These are phyloP conservation scores for Ustilago lituana DNA, from an alignment of 1,284 basidiomycete genomes.

Conservation along the genomic window DNA sequence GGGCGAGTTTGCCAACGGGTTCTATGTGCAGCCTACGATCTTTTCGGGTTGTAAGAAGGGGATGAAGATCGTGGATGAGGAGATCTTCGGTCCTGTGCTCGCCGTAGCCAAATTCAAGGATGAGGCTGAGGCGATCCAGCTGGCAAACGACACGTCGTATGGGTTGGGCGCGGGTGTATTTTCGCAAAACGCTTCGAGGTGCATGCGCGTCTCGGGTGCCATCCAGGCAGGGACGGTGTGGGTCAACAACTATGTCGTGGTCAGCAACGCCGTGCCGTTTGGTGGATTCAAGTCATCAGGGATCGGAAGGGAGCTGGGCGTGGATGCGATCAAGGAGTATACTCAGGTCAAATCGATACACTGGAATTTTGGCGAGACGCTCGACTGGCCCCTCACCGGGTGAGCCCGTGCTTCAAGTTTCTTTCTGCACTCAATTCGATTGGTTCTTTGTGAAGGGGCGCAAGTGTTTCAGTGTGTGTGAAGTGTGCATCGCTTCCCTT, in stretches of 20 bases:
- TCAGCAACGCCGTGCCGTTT: slow-evolving; percentile 47
- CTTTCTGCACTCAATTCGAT: neutral
- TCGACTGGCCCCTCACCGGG: slow-evolving; percentile 37
- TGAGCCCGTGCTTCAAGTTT: neutral
- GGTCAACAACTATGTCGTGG: slow-evolving; percentile 72
- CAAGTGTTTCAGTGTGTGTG: too few species aligned
- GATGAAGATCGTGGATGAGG: slow-evolving; percentile 74
- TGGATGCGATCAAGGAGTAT: slow-evolving; percentile 73
- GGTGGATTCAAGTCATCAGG: slow-evolving; percentile 54
- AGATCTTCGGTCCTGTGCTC: slow-evolving; percentile 79
- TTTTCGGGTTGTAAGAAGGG: slow-evolving; percentile 76
- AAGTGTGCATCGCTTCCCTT: too few species aligned
- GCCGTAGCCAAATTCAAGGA: slow-evolving; percentile 70
- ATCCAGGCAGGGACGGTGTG: slow-evolving; percentile 84
- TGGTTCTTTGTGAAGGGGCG: too few species aligned
- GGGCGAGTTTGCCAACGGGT: slow-evolving; percentile 72
- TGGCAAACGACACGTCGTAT: slow-evolving; percentile 82
- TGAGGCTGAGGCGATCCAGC: slow-evolving; percentile 74
- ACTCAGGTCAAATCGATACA: slow-evolving; percentile 83
- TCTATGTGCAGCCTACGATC: slow-evolving; percentile 68
- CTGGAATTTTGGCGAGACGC: slow-evolving; percentile 71
- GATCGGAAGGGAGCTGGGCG: slow-evolving; percentile 56
- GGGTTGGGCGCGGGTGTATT: slow-evolving; percentile 87
- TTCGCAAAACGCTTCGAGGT: slow-evolving; percentile 79
- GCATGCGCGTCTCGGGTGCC: slow-evolving; percentile 77